Conservation (phyloP, 2,329 filamentous ascomycete genomes). For the Nannizziopsis barbatae region DNA sequence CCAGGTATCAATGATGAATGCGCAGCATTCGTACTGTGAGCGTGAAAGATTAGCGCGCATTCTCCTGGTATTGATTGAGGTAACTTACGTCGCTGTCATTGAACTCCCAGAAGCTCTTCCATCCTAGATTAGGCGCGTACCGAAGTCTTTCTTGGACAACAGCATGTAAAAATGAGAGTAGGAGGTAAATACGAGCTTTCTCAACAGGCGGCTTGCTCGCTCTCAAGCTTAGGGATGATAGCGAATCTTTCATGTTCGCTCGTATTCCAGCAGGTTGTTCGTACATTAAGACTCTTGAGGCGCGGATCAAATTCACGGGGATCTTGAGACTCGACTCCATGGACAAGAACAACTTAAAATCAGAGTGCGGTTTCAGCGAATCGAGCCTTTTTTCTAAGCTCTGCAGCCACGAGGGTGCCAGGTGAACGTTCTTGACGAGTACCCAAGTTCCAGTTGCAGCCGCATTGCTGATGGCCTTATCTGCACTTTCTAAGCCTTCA, state of each 20-base stretch:
- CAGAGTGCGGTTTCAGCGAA: slow-evolving; percentile 80
- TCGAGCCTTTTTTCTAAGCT: slow-evolving; percentile 95
- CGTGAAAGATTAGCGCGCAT: neutral
- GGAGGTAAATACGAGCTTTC: slow-evolving; percentile 74
- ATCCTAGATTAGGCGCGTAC: slow-evolving; percentile 86
- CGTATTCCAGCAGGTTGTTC: slow-evolving; percentile 94
- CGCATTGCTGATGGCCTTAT: slow-evolving; percentile 89
- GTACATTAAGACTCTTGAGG: slow-evolving; percentile 90
- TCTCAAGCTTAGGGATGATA: slow-evolving; percentile 67
- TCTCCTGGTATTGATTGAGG: neutral
- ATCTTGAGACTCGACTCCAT: slow-evolving; percentile 98
- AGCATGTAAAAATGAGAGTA: slow-evolving; percentile 89
- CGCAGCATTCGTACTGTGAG: slow-evolving; percentile 82
- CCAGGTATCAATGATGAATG: slow-evolving; percentile 93
- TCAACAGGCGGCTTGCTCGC: slow-evolving; percentile 77
- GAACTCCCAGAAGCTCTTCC: slow-evolving; percentile 99
- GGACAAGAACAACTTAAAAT: slow-evolving; percentile 91
- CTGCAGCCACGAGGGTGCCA: slow-evolving; percentile 91
- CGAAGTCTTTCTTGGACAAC: slow-evolving; percentile 89
- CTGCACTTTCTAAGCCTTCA: slow-evolving; percentile 80
- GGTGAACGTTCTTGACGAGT: slow-evolving; percentile 95
- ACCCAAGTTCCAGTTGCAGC: slow-evolving; percentile 92
- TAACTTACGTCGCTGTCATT: slow-evolving; percentile 95
- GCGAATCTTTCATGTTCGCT: slow-evolving; percentile 97
- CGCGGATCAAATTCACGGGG: slow-evolving; percentile 85